phyloP scores from a whole-genome alignment of 2,329 filamentous ascomycete genomes.

The Albophoma yamanashiensis region DNA sequence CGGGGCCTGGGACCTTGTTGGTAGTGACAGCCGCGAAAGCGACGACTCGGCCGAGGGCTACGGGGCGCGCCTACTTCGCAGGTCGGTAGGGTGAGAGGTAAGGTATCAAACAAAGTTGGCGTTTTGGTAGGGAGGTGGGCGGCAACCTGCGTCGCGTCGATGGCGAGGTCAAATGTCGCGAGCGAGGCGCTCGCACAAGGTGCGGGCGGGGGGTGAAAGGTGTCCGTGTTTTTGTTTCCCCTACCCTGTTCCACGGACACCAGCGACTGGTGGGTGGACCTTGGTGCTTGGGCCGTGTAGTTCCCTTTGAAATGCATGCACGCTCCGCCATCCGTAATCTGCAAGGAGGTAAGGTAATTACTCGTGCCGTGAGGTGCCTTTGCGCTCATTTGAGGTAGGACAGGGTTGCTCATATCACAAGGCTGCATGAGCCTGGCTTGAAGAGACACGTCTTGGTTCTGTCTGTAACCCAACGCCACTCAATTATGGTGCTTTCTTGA shows the following conservation, averaged over 20 bases:
- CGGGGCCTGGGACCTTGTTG: neutral
- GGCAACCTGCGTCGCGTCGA: neutral
- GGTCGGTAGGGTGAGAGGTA: neutral
- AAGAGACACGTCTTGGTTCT: no score
- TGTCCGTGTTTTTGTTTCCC: neutral
- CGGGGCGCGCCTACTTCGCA: neutral
- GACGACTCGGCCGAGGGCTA: neutral
- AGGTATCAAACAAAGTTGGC: neutral
- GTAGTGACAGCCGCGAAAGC: neutral
- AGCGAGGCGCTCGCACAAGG: neutral
- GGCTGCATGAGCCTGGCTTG: no score
- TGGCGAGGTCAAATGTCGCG: neutral
- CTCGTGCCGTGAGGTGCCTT: no score
- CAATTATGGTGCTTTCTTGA: no score
- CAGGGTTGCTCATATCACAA: no score
- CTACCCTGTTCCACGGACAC: neutral
- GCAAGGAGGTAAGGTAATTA: no score
- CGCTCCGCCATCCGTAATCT: no score
- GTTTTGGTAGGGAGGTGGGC: neutral
- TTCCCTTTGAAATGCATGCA: neutral
- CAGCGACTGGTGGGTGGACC: neutral
- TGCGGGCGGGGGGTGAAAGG: neutral
- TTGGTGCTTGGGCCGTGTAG: neutral
- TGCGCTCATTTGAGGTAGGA: no score
- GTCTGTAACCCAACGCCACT: no score